These are phyloP conservation scores for Lipomyces sp. DNA, from an alignment of 805 yeast genomes.

Conservation along the genomic window DNA sequence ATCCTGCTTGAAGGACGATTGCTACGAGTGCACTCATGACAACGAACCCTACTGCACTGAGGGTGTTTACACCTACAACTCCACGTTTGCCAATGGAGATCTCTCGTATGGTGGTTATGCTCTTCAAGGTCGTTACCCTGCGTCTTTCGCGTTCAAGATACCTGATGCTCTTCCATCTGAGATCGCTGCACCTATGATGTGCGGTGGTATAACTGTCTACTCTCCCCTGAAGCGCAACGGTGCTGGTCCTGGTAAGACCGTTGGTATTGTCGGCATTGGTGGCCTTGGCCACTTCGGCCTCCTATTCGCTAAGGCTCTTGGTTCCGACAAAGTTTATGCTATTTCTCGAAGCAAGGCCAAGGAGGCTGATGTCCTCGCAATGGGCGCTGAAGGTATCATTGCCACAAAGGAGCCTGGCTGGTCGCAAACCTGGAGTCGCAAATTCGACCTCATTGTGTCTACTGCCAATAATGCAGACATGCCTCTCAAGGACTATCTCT, in stretches of 20 bases:
- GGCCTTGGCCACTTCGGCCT: constrained; percentile 65
- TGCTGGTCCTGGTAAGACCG: constrained; percentile 55
- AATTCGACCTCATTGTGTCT: constrained; percentile 57
- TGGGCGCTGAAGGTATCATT: constrained; percentile 61
- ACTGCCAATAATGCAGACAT: constrained; percentile 57
- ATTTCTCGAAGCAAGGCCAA: constrained; percentile 57
- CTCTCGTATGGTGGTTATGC: constrained; percentile 69
- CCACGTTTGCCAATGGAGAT: constrained; percentile 51
- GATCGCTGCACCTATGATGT: constrained; percentile 70
- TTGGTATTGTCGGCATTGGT: constrained; percentile 67
- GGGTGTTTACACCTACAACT: constrained; percentile 58
- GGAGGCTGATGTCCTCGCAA: constrained; percentile 55
- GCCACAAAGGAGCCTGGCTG: constrained; percentile 52
- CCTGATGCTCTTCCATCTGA: constrained; percentile 60
- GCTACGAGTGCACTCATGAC: constrained; percentile 59
- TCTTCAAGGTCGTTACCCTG: constrained; percentile 65
- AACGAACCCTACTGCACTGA: constrained; percentile 62
- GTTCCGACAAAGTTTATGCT: constrained; percentile 60
- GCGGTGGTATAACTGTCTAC: constrained; percentile 76
- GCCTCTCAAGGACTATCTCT: too few species aligned
- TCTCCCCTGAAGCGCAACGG: constrained; percentile 60
- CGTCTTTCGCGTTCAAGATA: constrained; percentile 63
- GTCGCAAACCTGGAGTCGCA: constrained; percentile 42
- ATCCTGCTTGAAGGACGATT: constrained; percentile 60
- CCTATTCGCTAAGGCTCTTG: constrained; percentile 62